phyloP scores from a whole-genome alignment of 305 asterid species.

The Solanum hybrid region DNA sequence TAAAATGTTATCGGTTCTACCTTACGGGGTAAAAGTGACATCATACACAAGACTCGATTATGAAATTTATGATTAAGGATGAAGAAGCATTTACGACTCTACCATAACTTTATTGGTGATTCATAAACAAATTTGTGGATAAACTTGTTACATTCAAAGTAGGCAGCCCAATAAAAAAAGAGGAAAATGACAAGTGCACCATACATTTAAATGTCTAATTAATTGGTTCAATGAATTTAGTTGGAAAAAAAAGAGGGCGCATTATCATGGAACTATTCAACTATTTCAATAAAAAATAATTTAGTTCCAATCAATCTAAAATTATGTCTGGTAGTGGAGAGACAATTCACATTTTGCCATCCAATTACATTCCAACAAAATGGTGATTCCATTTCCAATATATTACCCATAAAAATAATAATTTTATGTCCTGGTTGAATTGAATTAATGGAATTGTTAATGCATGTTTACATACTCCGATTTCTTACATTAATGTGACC shows the following conservation, averaged over 20 bases:
- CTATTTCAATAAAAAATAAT: background rate
- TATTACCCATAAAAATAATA: background rate
- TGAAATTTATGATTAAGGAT: no score
- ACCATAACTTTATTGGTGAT: background rate
- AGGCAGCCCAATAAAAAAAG: background rate
- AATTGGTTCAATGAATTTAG: background rate
- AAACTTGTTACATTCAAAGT: background rate
- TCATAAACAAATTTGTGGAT: background rate
- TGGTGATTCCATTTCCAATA: background rate
- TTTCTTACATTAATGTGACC: background rate
- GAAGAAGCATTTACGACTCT: no score
- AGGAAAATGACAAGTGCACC: background rate
- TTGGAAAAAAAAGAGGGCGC: background rate
- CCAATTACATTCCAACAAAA: background rate
- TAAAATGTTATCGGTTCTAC: no score
- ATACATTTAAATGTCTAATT: background rate
- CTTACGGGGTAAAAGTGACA: no score
- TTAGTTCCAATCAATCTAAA: background rate
- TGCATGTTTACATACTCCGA: background rate
- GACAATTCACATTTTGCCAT: background rate
- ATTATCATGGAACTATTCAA: no score
- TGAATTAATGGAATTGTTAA: background rate
- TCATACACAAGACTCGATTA: no score
- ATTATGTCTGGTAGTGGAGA: background rate
- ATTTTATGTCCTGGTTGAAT: background rate